Evolutionary conservation across 305 asterid genomes (phyloP).

Genomic region (Rubia tinctorum): DNA sequence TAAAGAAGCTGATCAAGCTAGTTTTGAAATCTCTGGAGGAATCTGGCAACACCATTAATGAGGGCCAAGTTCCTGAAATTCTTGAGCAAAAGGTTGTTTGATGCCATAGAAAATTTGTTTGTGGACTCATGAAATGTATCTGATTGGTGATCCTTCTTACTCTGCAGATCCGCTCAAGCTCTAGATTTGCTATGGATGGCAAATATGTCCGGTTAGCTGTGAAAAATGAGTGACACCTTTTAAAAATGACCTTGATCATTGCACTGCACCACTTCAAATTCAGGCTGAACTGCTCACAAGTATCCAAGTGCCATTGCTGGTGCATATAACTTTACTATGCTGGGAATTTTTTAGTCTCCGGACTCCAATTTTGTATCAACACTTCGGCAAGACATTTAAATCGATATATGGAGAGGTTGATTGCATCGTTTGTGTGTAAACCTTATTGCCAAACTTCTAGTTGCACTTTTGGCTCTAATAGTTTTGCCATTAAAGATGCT

Average conservation of each 20-base stretch:
- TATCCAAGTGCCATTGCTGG: background rate
- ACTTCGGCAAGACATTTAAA: background rate
- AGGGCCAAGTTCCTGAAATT: slow-evolving; percentile 35
- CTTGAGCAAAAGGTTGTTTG: slow-evolving; percentile 60
- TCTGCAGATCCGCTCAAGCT: slow-evolving; percentile 69
- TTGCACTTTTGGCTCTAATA: background rate
- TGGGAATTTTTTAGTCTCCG: background rate
- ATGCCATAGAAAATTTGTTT: background rate
- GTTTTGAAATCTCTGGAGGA: slow-evolving; percentile 55
- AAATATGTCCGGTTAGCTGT: slow-evolving; percentile 53
- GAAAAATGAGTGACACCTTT: slow-evolving; percentile 29
- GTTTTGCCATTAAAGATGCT: background rate
- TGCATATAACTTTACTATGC: background rate
- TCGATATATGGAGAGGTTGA: background rate
- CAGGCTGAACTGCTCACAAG: background rate
- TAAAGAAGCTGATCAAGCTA: slow-evolving; percentile 58
- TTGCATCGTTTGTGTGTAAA: background rate
- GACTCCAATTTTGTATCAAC: background rate
- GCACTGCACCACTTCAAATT: background rate
- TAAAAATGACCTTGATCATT: background rate
- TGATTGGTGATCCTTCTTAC: slow-evolving; percentile 10
- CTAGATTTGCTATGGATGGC: slow-evolving; percentile 60
- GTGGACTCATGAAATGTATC: background rate
- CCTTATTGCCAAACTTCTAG: background rate
- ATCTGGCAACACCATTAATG: slow-evolving; percentile 46